phyloP scores from a whole-genome alignment of 1,139 yeast species.

The Taphrina sp. region DNA sequence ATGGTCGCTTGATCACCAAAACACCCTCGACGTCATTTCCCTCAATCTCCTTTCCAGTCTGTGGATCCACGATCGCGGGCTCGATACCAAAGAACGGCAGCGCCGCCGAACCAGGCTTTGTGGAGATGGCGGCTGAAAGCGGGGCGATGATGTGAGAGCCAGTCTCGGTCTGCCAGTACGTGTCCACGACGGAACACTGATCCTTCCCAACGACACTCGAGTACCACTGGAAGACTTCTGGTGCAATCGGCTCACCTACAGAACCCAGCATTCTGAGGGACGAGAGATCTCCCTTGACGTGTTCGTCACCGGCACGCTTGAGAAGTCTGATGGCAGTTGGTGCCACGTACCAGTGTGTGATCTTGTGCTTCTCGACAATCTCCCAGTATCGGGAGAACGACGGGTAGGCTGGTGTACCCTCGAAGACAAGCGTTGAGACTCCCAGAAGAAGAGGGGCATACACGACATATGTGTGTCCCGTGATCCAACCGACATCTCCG shows the following conservation, averaged over 20 bases:
- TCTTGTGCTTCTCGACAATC: slow-evolving; percentile 86
- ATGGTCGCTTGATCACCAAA: slow-evolving; percentile 77
- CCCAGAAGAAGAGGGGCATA: slow-evolving; percentile 92
- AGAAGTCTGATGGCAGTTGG: slow-evolving; percentile 96
- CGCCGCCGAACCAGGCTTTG: slow-evolving; percentile 96
- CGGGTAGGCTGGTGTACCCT: slow-evolving; percentile 98
- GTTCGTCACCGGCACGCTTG: slow-evolving; percentile 92
- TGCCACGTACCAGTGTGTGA: slow-evolving; percentile 96
- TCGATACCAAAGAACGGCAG: slow-evolving; percentile 94
- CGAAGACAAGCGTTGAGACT: slow-evolving; percentile 87
- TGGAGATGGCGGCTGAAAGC: slow-evolving; percentile 88
- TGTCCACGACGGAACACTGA: slow-evolving; percentile 83
- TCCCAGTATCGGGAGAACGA: slow-evolving; percentile 96
- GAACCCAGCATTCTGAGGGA: slow-evolving; percentile 93
- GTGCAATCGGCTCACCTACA: slow-evolving; percentile 98
- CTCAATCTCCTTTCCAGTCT: slow-evolving; percentile 71
- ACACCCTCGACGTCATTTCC: slow-evolving; percentile 98
- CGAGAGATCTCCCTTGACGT: slow-evolving; percentile 80
- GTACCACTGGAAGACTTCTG: slow-evolving; percentile 99
- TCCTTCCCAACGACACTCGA: slow-evolving; percentile 85
- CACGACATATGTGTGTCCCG: slow-evolving; percentile 94
- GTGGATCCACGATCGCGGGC: slow-evolving; percentile 89
- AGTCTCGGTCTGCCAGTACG: slow-evolving; percentile 99
- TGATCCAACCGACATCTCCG: slow-evolving; percentile 99
- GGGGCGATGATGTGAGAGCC: slow-evolving; percentile 97